Percentiles rank a stretch among this genome's conserved stretches.
phyloP scores from a whole-genome alignment of 345 rosid species.

The Draba incana region DNA sequence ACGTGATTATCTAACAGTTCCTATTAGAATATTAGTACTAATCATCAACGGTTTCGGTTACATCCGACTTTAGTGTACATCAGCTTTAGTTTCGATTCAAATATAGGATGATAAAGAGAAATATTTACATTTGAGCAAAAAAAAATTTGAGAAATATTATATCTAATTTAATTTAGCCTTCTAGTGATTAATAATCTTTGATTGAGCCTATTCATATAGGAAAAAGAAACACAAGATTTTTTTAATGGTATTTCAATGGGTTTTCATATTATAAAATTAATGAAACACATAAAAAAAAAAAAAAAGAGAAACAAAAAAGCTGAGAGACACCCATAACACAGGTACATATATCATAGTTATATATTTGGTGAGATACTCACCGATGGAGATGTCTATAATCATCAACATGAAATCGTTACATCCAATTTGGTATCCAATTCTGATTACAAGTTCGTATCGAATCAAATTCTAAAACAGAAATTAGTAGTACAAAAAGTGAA shows the following conservation, averaged over 20 bases:
- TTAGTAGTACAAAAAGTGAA: conserved; percentile 19
- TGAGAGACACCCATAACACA: too few species aligned
- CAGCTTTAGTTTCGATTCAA: conserved; percentile 32
- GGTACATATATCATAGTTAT: too few species aligned
- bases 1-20: conserved; percentile 24
- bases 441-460: conserved; percentile 4
- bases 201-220: not conserved
- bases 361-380: too few species aligned
- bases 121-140: too few species aligned
- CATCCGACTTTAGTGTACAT: conserved; percentile 30
- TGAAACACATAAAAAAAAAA: too few species aligned
- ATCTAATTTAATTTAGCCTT: too few species aligned
- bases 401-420: conserved; percentile 15
- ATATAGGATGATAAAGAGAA: conserved; percentile 17
- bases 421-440: conserved; percentile 19
- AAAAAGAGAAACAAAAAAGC: too few species aligned
- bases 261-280: too few species aligned
- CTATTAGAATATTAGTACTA: conserved; percentile 27
- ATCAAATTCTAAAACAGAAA: not conserved
- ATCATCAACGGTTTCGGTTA: conserved; percentile 43
- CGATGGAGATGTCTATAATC: not conserved
- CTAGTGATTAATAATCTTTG: not conserved
- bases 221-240: too few species aligned
- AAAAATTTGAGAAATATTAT: too few species aligned
- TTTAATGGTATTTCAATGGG: too few species aligned